These are phyloP conservation scores for Solanum gandarillasii DNA, from an alignment of 257 asterid genomes.

Conservation along the genomic window DNA sequence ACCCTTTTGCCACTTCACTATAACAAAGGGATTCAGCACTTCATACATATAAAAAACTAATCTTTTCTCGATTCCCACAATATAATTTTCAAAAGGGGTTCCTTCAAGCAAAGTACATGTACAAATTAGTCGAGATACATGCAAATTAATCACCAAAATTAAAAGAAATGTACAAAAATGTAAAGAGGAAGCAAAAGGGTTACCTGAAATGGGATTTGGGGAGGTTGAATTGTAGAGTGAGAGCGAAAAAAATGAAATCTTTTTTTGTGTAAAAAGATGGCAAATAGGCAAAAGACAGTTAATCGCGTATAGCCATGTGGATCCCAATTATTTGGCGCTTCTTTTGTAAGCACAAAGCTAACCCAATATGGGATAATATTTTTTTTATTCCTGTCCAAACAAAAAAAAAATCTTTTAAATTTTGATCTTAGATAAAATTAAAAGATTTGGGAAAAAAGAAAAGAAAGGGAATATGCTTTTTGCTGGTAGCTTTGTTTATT, in stretches of 20 bases:
- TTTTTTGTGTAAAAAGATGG: not conserved
- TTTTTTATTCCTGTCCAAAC: not conserved
- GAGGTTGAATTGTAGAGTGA: not conserved
- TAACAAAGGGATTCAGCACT: not conserved
- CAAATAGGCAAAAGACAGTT: not conserved
- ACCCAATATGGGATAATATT: not conserved
- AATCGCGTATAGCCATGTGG: not conserved
- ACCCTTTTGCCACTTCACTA: not conserved
- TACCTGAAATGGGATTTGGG: not conserved
- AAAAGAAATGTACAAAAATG: not conserved
- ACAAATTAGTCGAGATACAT: not conserved
- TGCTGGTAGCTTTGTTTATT: not conserved
- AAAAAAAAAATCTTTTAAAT: not conserved
- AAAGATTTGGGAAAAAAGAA: not conserved
- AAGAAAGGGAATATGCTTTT: not conserved
- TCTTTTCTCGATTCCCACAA: not conserved
- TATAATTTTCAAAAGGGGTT: not conserved
- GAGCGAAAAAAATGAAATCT: not conserved
- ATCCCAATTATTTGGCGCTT: constrained; percentile 31
- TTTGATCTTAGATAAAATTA: not conserved
- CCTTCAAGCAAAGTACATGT: not conserved
- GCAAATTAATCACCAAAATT: not conserved
- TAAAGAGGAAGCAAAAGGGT: not conserved
- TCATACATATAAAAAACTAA: not conserved
- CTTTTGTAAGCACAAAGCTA: constrained; percentile 2